Evolutionary conservation across 306 rosid genomes (phyloP).

Genomic region (Cicer chorassanicum): DNA sequence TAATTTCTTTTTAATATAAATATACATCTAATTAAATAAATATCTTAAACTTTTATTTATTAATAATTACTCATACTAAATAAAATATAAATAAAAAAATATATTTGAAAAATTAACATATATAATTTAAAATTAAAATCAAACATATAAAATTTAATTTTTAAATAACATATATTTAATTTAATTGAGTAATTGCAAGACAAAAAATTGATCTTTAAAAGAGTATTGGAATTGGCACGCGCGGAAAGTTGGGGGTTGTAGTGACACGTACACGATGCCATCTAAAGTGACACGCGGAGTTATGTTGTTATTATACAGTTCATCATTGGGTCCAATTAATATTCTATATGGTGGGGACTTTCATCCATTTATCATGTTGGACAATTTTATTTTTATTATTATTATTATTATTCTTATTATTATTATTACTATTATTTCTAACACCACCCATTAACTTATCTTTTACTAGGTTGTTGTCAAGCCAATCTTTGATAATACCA

Average conservation of each 20-base stretch:
- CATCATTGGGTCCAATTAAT: constrained; percentile 1
- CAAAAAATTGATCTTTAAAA: background rate
- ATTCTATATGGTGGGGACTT: constrained; percentile 21
- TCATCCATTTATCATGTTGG: constrained; percentile 23
- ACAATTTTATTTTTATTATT: background rate
- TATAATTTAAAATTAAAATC: too few relatives aligned
- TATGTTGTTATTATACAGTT: background rate
- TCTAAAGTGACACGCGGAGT: constrained; percentile 37
- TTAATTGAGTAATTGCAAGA: background rate
- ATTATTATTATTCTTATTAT: background rate
- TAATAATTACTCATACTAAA: too few relatives aligned
- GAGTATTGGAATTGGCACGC: constrained; percentile 35
- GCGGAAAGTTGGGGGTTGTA: constrained; percentile 46
- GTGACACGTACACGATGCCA: constrained; percentile 40
- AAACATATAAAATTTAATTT: too few relatives aligned
- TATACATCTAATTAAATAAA: too few relatives aligned
- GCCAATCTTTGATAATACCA: constrained; percentile 49
- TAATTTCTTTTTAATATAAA: too few relatives aligned
- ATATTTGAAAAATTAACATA: too few relatives aligned
- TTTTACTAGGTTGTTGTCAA: constrained; percentile 23
- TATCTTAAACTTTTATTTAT: too few relatives aligned
- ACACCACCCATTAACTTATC: constrained; percentile 43
- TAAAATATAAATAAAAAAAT: too few relatives aligned
- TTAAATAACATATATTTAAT: background rate
- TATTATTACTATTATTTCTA: background rate